These are phyloP conservation scores for Fusarium bactridioides DNA, from an alignment of 2,329 filamentous ascomycete species.

Conservation along the genomic window DNA sequence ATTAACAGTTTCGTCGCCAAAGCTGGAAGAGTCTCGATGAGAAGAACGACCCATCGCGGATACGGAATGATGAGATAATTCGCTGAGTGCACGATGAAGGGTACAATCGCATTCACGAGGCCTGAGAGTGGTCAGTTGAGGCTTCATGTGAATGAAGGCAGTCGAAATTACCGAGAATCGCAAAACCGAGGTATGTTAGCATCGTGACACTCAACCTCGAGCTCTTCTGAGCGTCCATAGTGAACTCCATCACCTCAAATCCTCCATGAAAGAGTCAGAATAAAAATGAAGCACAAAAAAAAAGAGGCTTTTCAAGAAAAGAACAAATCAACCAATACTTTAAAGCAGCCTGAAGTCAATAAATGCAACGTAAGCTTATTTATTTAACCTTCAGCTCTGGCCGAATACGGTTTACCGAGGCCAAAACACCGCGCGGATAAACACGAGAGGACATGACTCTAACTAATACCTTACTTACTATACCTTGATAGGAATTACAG, in stretches of 20 bases:
- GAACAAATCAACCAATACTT: neutral
- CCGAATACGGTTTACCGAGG: neutral
- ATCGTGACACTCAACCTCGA: constrained; percentile 13
- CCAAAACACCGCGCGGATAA: neutral
- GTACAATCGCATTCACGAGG: constrained; percentile 43
- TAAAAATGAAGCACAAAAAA: neutral
- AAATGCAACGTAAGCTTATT: neutral
- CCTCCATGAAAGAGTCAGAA: neutral
- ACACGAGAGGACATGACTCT: neutral
- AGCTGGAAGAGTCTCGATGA: constrained; percentile 45
- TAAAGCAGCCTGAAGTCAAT: neutral
- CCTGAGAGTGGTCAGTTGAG: constrained; percentile 35
- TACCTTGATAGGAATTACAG: neutral
- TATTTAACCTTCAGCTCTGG: neutral
- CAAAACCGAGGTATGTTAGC: constrained; percentile 39
- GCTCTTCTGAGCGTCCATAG: constrained; percentile 1
- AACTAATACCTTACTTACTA: neutral
- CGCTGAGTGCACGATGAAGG: constrained; percentile 43
- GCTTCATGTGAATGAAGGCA: neutral
- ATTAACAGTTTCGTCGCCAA: constrained; percentile 42
- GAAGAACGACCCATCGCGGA: constrained; percentile 42
- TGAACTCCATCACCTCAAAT: neutral
- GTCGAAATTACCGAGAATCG: constrained; percentile 34
- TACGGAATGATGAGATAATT: constrained; percentile 49
- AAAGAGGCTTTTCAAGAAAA: neutral